These are phyloP conservation scores for Ustilago sp. DNA, from an alignment of 1,284 basidiomycete species.

Conservation along the genomic window DNA sequence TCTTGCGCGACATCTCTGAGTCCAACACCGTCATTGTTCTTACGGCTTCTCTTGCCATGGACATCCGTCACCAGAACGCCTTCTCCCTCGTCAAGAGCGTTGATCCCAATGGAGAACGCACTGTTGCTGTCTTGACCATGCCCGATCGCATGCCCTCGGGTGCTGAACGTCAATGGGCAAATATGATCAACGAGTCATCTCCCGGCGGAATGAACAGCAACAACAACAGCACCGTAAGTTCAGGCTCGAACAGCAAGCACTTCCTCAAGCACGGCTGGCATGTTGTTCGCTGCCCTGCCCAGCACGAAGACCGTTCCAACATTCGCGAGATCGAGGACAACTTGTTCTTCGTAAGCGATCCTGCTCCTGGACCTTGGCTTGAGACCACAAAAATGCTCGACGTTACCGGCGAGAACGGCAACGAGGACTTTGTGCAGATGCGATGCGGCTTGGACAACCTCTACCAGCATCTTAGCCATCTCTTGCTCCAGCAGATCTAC, in stretches of 20 bases:
- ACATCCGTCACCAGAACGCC: slow-evolving; percentile 18
- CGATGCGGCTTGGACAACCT: slow-evolving; percentile 26
- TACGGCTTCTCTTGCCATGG: slow-evolving; percentile 20
- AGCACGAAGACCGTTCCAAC: slow-evolving; percentile 13
- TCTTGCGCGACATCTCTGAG: slow-evolving; percentile 20
- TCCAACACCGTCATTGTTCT: slow-evolving; percentile 21
- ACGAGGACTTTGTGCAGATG: slow-evolving; percentile 15
- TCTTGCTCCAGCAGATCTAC: slow-evolving; percentile 19
- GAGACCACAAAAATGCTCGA: slow-evolving; percentile 9
- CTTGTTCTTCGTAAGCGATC: slow-evolving; percentile 3
- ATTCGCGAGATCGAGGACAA: slow-evolving; percentile 12
- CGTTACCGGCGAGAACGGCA: slow-evolving; percentile 10
- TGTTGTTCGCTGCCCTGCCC: slow-evolving; percentile 29
- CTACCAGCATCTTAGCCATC: slow-evolving; percentile 18
- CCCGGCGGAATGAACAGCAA: not conserved
- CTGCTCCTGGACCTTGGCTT: slow-evolving; percentile 2
- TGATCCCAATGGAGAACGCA: slow-evolving; percentile 14
- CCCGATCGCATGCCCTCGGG: slow-evolving; percentile 29
- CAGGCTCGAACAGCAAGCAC: slow-evolving; percentile 5
- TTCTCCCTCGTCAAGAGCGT: slow-evolving; percentile 13
- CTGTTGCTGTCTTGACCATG: slow-evolving; percentile 36
- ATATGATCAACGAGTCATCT: slow-evolving; percentile 31
- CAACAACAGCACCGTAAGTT: not conserved
- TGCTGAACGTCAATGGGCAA: slow-evolving; percentile 20
- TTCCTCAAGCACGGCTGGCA: slow-evolving; percentile 40